Base-by-base conservation (phyloP, 2,329 filamentous ascomycete species). In the Myriosclerotinia scirpicola region DNA sequence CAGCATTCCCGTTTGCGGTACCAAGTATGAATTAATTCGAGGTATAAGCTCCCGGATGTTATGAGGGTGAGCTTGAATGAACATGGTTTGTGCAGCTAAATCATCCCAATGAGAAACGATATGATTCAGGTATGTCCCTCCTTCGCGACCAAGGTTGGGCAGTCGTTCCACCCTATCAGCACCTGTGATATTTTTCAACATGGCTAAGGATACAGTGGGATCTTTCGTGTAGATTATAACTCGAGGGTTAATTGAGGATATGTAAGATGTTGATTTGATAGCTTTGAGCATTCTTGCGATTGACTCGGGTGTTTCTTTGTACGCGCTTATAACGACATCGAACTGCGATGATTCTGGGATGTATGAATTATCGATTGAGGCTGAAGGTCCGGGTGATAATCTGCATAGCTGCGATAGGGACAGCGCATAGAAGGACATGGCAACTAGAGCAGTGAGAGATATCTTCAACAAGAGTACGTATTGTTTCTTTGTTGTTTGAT, bases 111-210 rank as follows among this genome's bases (percentile, higher is more conserved):
- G 70, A 26, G 72, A 72, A 22, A 80, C 68, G 30, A 83, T 82
- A 68, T 84, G 81, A 62, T 77, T 71, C 4, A 83, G 78, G 70
- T 81, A 83, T 4, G 82, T 81, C 15, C 79, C 80, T 14, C 79
- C 79, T 74, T 83, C 82, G 34, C 81, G 76, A 22, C 81, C 81
- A 36, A 77, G 67, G 66, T 83, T 83, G 5, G 71, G 69, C 7
- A 78, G 70, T 3, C 68, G 68, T 22, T 71, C 63, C 17, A 77
- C 75, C 2, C 63, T 54, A 36, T 73, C 66, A 20, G 71, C 74
- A 7, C 69, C 70, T 3, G 72, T 74, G 3, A 34, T 34, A 20
- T 56, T n/a, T 64, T 73, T 70, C 8, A 75, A 54, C 3, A 59
- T 30, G 4, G 64, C 34, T 11, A 73, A 67, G 38, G 70, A 67